Evolutionary conservation across 208 protist genomes (phyloP).

Genomic region (Trypanosoma lewisi): DNA sequence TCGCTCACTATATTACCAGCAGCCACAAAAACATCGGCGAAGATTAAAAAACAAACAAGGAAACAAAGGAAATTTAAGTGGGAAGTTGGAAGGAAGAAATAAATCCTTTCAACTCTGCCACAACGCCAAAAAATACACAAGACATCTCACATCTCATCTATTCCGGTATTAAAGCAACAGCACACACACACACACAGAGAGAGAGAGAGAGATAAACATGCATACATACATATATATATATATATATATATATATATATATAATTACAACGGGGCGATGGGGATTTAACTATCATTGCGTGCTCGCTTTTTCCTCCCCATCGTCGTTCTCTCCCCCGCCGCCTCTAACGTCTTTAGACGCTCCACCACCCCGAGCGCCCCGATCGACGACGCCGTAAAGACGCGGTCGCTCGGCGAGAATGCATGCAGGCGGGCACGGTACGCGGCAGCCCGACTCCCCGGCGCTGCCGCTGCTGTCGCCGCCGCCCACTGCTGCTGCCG

Average conservation of each 20-base stretch:
- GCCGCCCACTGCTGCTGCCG: conserved; percentile 28
- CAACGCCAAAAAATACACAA: no score
- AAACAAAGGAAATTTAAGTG: background rate
- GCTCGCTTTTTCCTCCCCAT: conserved; percentile 1
- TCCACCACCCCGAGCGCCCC: conserved; percentile 72
- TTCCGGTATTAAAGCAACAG: background rate
- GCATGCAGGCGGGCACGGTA: conserved; percentile 59
- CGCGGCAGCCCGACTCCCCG: conserved; percentile 16
- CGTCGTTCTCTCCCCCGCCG: conserved; percentile 18
- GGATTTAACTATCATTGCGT: conserved; percentile 3
- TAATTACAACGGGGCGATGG: background rate
- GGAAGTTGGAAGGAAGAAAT: background rate
- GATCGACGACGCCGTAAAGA: conserved; percentile 76
- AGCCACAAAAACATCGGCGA: background rate
- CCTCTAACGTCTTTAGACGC: conserved; percentile 33
- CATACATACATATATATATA: background rate
- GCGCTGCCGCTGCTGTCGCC: background rate
- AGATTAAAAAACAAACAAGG: background rate
- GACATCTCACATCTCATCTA: no score
- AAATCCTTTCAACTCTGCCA: no score
- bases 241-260: background rate
- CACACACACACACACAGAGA: background rate
- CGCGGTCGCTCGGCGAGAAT: conserved; percentile 69
- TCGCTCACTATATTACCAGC: no score
- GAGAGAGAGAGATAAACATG: no score